Percentiles rank a stretch among this genome's conserved stretches.
Evolutionary conservation across 2,329 filamentous ascomycete species (phyloP).

Genomic region (Claviceps lovelessii): DNA sequence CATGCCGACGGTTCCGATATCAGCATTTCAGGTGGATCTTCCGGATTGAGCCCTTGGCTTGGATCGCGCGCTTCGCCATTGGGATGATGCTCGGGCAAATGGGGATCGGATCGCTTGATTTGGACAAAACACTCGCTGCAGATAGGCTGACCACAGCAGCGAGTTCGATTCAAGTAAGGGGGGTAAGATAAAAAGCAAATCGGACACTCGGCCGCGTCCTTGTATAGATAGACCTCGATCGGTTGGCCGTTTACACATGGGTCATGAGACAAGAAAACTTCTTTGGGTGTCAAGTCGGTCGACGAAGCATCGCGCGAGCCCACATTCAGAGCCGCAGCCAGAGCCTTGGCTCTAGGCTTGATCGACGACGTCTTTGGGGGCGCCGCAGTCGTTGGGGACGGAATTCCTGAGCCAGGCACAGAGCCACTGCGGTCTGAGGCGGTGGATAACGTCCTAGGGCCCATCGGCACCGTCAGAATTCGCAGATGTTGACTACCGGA

Average conservation of each 20-base stretch:
- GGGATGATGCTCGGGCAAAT: conserved; percentile 67
- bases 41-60: conserved; percentile 25
- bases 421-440: conserved; percentile 57
- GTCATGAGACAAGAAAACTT: conserved; percentile 66
- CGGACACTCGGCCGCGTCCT: conserved; percentile 77
- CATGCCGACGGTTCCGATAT: conserved; percentile 86
- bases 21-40: conserved; percentile 48
- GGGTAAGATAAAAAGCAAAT: conserved; percentile 96
- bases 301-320: conserved; percentile 60
- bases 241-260: conserved; percentile 89
- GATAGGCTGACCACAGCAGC: conserved; percentile 91
- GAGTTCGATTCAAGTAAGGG: conserved; percentile 81
- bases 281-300: conserved; percentile 58
- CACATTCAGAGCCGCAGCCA: conserved; percentile 65
- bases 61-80: conserved; percentile 26
- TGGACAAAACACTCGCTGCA: conserved; percentile 99
- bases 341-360: conserved; percentile 73
- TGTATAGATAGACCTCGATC: conserved; percentile 86
- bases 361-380: conserved; percentile 44
- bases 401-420: conserved; percentile 40
- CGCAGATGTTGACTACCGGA: conserved; percentile 46
- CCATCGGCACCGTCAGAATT: conserved; percentile 66
- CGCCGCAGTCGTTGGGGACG: conserved; percentile 32
- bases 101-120: conserved; percentile 86
- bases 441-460: conserved; percentile 60